Base-by-base conservation (phyloP, 495 filamentous ascomycete genomes). In the Xylaria palmicola region DNA sequence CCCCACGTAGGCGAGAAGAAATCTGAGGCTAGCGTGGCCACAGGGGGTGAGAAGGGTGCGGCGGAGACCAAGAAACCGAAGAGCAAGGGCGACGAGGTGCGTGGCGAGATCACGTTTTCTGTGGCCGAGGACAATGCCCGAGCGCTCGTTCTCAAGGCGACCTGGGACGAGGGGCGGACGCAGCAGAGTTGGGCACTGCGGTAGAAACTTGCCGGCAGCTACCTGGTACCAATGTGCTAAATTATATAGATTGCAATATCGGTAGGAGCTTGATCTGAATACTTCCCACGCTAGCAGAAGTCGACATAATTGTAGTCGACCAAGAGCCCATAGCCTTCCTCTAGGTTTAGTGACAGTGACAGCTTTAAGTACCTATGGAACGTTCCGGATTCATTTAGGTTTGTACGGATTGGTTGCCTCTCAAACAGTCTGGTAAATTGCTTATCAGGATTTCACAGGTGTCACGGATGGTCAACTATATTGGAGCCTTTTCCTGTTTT, bases 101-200 rank as follows among this genome's bases (percentile, higher is more conserved):
- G 56, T 45, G 81, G 79, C 10, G 69, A 77, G 60, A 73, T 85
- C 39, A 69, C 76, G 48, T 85, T 81, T 56, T 61, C 73, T 29
- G 74, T 76, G 4, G 73, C 78, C 3, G 75, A 81, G 49, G 74
- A 77, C 34, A 79, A 83, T 34, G 75, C 74, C 30, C 71, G 82
- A 9, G 82, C 79, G 15, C 36, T 84, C 29, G 68, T 70, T 10
- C 72, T 85, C 55, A 74, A 69, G 48, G 56, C 80, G 20, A 65
- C 68, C 10, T 85, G 81, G 79, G 71, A 74, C 40, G 65, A 69
- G 6, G 68, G 68, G 55, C 67, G 71, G 68, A 64, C 29, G n/a
- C 36, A 62, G 20, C 80, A 84, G 69, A 74, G 53, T 2, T 83
- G 81, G 81, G 48, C 65, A 53, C 63, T 79, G 53, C 68, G 69